phyloP scores from a whole-genome alignment of 768 basidiomycete genomes.

The Glaciozyma martinii region DNA sequence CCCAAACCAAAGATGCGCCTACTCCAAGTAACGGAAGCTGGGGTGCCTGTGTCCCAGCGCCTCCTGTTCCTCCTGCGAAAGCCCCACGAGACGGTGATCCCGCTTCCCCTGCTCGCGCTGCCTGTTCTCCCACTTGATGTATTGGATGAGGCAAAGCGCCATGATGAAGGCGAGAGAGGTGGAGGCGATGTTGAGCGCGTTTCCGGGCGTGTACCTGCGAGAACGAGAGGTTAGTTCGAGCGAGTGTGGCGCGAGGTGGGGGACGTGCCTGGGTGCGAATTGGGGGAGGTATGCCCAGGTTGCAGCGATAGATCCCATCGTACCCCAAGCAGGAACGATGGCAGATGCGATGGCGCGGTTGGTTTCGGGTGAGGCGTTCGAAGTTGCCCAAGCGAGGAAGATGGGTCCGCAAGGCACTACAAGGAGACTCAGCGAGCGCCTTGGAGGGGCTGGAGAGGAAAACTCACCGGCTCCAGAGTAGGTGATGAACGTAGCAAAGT shows the following conservation, averaged over 20 bases:
- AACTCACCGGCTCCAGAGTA: constrained; percentile 19
- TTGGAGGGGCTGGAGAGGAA: background rate
- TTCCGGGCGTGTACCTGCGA: constrained; percentile 17
- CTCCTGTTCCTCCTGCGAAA: constrained; percentile 23
- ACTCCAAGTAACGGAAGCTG: constrained; percentile 32
- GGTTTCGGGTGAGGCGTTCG: constrained; percentile 13
- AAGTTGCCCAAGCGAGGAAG: constrained; percentile 26
- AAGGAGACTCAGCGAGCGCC: background rate
- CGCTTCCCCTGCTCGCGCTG: constrained; percentile 31
- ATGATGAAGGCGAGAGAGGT: background rate
- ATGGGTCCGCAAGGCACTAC: constrained; percentile 20
- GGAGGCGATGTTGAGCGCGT: constrained; percentile 25
- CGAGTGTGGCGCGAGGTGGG: background rate
- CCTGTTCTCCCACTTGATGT: constrained; percentile 34
- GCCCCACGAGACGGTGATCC: constrained; percentile 34
- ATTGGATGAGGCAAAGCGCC: constrained; percentile 20
- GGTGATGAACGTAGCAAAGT: constrained; percentile 32
- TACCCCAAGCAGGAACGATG: constrained; percentile 13
- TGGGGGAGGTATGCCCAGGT: constrained; percentile 25
- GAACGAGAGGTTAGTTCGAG: background rate
- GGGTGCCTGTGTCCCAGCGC: constrained; percentile 34
- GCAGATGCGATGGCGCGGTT: constrained; percentile 19
- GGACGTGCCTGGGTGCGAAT: too few species aligned
- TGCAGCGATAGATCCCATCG: constrained; percentile 11
- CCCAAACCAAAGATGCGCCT: background rate